These are phyloP conservation scores for Nitzschia sp. DNA, from an alignment of 108 stramenopile genomes.

Conservation along the genomic window DNA sequence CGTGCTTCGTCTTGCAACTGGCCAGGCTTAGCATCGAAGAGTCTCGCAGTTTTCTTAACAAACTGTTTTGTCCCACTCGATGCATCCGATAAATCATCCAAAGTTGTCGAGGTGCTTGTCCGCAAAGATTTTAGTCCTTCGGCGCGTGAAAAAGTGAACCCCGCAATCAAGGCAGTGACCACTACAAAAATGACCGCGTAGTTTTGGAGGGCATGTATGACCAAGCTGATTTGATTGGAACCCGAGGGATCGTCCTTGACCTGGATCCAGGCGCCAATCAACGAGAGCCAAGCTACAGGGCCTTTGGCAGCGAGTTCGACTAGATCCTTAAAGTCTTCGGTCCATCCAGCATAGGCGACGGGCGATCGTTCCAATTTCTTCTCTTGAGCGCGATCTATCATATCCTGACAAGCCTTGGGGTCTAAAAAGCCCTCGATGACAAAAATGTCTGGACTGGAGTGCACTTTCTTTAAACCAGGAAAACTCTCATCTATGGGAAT, in stretches of 20 bases:
- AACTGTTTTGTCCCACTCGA: slow-evolving; percentile 47
- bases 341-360: slow-evolving; percentile 82
- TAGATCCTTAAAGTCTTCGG: slow-evolving; percentile 70
- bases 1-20: slow-evolving; percentile 35
- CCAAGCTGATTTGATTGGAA: slow-evolving; percentile 42
- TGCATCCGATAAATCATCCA: slow-evolving; percentile 52
- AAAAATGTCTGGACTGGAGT: slow-evolving; percentile 74
- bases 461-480: slow-evolving; percentile 51
- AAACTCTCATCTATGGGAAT: slow-evolving; percentile 57
- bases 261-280: slow-evolving; percentile 63
- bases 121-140: slow-evolving; percentile 58
- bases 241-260: slow-evolving; percentile 29
- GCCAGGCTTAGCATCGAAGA: slow-evolving; percentile 35
- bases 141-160: slow-evolving; percentile 49
- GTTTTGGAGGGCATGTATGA: slow-evolving; percentile 61
- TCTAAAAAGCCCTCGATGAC: slow-evolving; percentile 66
- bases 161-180: slow-evolving; percentile 42
- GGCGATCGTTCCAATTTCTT: slow-evolving; percentile 63
- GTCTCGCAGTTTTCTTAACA: slow-evolving; percentile 48
- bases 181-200: slow-evolving; percentile 50
- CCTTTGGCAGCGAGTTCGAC: slow-evolving; percentile 67
- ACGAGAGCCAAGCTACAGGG: slow-evolving; percentile 70
- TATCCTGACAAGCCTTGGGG: slow-evolving; percentile 44
- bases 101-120: slow-evolving; percentile 71
- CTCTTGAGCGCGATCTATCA: slow-evolving; percentile 46